Base-by-base conservation (phyloP, 2,329 filamentous ascomycete genomes). In the Myrmaecium sp. region DNA sequence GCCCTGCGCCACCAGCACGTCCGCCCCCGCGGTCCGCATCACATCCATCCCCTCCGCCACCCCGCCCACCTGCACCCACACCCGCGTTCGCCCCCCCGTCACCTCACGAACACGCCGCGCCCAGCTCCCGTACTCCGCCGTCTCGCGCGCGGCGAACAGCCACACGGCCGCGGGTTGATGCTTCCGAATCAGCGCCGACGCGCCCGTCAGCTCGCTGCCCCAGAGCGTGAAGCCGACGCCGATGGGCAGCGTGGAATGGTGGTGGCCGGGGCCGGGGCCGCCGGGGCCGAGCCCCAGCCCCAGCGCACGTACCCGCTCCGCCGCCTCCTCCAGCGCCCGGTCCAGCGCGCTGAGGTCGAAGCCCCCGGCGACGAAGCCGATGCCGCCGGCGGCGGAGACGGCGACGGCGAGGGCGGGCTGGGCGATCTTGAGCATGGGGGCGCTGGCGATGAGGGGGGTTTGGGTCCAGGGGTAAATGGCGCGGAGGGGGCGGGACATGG, bases 361-460 rank as follows among this genome's bases (percentile, higher is more conserved):
- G 30, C 56, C 57, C 12, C 48, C 52, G 33, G 49, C 57, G 14
- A 61, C 43, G 43, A 60, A 61, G 27, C 56, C 57, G 6, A 60
- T 41, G n/a, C 57, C 57, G 13, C 57, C 60, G 17, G 66, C 63
- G 37, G 50, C 51, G 2, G 66, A 70, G 9, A 79, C 62, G 22
- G 69, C 62, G 17, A 70, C 52, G 3, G 73, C 69, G 3, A 81
- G 59, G 1, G 42, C 59, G 33, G 44, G 62, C 41, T 46, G 60
- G 37, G 61, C 55, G 28, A 80, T 67, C 18, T 70, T 57, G 23
- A 72, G 65, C 76, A 83, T 81, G 0, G 77, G 77, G 2, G 73
- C 75, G 19, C 60, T 57, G 23, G 63, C 55, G 16, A 82, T 58
- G 12, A 78, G 47, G 5, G 72, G 73, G 2, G 49, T 38, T 18